phyloP scores from a whole-genome alignment of 345 rosid genomes.

The Bretschneidera sinensis region DNA sequence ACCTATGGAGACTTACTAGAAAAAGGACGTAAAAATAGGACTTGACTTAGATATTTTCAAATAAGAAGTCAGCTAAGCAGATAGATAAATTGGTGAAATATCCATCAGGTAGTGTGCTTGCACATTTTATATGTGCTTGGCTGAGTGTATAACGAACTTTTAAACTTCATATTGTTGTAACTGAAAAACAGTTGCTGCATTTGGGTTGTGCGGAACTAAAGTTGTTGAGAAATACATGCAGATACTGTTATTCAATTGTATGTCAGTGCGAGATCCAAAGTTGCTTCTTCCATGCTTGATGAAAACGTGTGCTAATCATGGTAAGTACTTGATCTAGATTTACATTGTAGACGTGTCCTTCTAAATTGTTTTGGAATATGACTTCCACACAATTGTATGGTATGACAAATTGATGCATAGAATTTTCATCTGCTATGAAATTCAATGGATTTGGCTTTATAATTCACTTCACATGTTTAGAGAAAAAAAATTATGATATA shows the following conservation, averaged over 20 bases:
- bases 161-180: not conserved
- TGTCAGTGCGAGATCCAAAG: slow-evolving; percentile 86
- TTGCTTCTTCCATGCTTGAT: slow-evolving; percentile 66
- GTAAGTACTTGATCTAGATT: slow-evolving; percentile 24
- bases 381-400: too few relatives aligned
- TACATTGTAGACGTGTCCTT: too few relatives aligned
- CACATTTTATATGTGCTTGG: not conserved
- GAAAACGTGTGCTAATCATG: slow-evolving; percentile 43
- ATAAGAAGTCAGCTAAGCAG: not conserved
- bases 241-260: slow-evolving; percentile 57
- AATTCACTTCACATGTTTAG: too few relatives aligned
- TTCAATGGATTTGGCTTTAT: too few relatives aligned
- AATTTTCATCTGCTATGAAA: too few relatives aligned
- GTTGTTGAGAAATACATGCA: slow-evolving; percentile 14
- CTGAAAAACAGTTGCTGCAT: not conserved
- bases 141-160: not conserved
- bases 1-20: not conserved
- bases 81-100: not conserved
- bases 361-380: too few relatives aligned
- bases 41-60: not conserved
- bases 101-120: not conserved
- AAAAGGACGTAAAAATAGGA: not conserved
- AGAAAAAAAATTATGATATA: too few relatives aligned
- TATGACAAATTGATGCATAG: too few relatives aligned
- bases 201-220: slow-evolving; percentile 12